phyloP scores from a whole-genome alignment of 2,329 filamentous ascomycete species.

The Calonectria pseudoturangicola region DNA sequence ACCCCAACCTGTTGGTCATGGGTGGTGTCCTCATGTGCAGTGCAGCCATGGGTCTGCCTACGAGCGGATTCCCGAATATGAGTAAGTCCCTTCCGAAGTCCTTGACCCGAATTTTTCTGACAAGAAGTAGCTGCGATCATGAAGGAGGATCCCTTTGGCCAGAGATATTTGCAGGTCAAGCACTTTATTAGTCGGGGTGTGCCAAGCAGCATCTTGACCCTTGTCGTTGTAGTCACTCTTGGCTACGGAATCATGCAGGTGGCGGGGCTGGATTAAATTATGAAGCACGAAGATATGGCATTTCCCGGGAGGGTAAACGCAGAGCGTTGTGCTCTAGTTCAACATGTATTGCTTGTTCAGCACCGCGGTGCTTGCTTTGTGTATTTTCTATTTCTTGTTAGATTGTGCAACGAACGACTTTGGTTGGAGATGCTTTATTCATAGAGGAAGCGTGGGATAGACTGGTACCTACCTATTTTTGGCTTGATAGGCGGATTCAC shows the following conservation, averaged over 20 bases:
- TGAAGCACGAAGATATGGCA: background rate
- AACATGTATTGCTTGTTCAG: background rate
- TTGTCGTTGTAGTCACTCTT: conserved; percentile 88
- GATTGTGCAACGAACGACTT: conserved; percentile 22
- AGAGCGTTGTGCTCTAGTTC: background rate
- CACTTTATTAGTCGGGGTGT: conserved; percentile 97
- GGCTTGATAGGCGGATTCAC: background rate
- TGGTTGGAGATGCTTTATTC: conserved; percentile 30
- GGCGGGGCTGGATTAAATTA: conserved; percentile 73
- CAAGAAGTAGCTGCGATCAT: conserved; percentile 87
- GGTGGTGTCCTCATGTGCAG: conserved; percentile 96
- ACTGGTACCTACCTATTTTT: conserved; percentile 30
- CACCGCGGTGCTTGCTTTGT: conserved; percentile 10
- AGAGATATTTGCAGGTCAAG: conserved; percentile 91
- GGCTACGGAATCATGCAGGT: conserved; percentile 94
- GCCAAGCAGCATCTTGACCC: conserved; percentile 87
- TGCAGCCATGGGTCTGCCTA: conserved; percentile 96
- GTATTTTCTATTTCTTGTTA: conserved; percentile 26
- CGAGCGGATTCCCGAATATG: conserved; percentile 99
- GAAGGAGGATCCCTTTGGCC: conserved; percentile 97
- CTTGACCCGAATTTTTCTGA: conserved; percentile 46
- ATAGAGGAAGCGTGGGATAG: conserved; percentile 48
- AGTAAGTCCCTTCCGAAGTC: conserved; percentile 78
- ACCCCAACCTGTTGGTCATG: conserved; percentile 97
- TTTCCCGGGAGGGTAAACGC: conserved; percentile 24